Conservation (phyloP, 202 grass and related monocot species). For the Musa balbisiana region DNA sequence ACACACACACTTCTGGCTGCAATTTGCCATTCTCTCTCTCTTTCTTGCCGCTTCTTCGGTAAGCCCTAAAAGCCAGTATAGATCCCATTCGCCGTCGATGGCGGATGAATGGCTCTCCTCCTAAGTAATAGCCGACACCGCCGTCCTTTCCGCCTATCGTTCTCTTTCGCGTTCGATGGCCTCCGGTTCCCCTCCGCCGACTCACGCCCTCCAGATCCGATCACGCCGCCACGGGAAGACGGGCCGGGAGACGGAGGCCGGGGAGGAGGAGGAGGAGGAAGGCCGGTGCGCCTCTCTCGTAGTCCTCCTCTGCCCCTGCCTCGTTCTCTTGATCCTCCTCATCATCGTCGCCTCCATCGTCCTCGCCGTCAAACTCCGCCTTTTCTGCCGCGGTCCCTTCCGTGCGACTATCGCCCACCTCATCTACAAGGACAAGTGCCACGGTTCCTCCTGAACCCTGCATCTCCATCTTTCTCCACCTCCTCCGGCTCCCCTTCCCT, state of each 20-base stretch:
- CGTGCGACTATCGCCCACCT: conserved; percentile 37
- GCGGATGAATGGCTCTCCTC: conserved; percentile 9
- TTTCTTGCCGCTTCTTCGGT: not conserved
- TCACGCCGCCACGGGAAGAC: conserved; percentile 14
- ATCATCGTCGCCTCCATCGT: conserved; percentile 40
- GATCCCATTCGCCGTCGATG: conserved; percentile 1
- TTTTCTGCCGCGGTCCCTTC: conserved; percentile 53
- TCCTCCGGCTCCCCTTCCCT: conserved; percentile 19
- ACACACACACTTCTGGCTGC: too few relatives aligned
- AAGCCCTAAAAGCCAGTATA: not conserved
- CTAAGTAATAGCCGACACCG: not conserved
- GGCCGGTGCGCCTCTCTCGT: not conserved
- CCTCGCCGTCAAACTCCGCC: conserved; percentile 57
- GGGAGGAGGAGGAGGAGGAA: not conserved
- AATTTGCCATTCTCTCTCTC: not conserved
- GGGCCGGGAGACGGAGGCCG: not conserved
- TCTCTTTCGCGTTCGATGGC: conserved; percentile 24
- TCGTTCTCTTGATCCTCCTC: conserved; percentile 35
- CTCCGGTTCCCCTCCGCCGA: conserved; percentile 27
- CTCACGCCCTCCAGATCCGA: conserved; percentile 26
- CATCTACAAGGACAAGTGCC: conserved; percentile 26
- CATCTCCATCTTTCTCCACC: not conserved
- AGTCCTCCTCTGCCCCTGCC: conserved; percentile 61
- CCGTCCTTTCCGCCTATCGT: not conserved
- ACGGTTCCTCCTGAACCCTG: not conserved